phyloP scores from a whole-genome alignment of 2,329 filamentous ascomycete species.

The Colletotrichum orchidophilum region DNA sequence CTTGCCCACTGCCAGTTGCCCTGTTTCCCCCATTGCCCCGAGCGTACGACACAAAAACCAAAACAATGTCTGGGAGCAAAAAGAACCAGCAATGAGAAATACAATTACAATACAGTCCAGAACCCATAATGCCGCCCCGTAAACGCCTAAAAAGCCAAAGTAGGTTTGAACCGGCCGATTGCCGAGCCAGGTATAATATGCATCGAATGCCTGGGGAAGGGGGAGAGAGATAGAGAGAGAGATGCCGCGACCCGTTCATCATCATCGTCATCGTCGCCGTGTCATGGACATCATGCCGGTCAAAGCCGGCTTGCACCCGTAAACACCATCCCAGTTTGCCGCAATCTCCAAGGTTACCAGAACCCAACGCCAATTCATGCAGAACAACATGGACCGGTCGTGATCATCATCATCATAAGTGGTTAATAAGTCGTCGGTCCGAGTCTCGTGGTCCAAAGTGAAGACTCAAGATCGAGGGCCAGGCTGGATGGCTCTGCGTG shows the following conservation, averaged over 20 bases:
- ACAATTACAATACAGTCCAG: conserved; percentile 29
- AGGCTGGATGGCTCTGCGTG: conserved; percentile 35
- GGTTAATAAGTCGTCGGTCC: conserved; percentile 37
- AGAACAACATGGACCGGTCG: conserved; percentile 52
- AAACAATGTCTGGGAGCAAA: conserved; percentile 13
- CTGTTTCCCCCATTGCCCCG: background rate
- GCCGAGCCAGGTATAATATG: conserved; percentile 29
- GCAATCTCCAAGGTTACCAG: conserved; percentile 31
- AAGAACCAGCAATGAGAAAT: conserved; percentile 21
- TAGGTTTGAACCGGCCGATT: conserved; percentile 17
- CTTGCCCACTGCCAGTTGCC: conserved; percentile 15
- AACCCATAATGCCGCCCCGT: conserved; percentile 19
- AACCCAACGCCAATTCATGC: conserved; percentile 55
- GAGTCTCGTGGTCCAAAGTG: conserved; percentile 1
- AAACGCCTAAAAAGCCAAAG: conserved; percentile 25
- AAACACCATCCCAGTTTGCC: conserved; percentile 28
- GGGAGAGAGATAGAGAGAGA: conserved; percentile 24
- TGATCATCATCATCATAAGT: conserved; percentile 55
- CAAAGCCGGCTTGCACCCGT: conserved; percentile 23
- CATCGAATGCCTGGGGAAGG: conserved; percentile 24
- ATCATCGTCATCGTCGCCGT: conserved; percentile 26
- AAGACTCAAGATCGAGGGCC: conserved; percentile 21
- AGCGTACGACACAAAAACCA: background rate
- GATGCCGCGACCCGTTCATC: conserved; percentile 16
- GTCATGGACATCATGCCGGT: conserved; percentile 30